phyloP scores from a whole-genome alignment of 2,329 filamentous ascomycete genomes.

The Trichoderma sp. region DNA sequence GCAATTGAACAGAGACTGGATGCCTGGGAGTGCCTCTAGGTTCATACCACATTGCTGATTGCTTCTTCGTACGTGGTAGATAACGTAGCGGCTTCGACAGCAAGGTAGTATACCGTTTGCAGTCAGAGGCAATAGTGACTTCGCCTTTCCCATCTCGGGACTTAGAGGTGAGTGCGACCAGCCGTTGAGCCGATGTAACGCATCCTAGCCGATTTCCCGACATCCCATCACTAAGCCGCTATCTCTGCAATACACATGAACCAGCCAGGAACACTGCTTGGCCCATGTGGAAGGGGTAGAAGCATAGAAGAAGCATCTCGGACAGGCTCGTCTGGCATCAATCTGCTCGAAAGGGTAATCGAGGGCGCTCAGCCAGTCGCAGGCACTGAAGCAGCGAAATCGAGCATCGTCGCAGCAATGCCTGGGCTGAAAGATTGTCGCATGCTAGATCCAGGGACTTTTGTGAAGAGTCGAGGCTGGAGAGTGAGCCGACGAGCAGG shows the following conservation, averaged over 20 bases:
- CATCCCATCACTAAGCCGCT: no score
- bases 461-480: no score
- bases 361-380: neutral
- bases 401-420: no score
- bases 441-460: no score
- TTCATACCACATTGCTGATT: no score
- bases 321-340: neutral
- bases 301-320: neutral
- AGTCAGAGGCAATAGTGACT: no score
- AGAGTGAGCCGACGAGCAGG: no score
- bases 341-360: constrained; percentile 6
- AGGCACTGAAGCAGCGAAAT: no score
- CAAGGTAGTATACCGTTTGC: neutral
- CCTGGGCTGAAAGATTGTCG: no score
- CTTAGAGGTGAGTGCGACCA: no score
- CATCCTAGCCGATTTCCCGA: no score
- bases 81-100: neutral
- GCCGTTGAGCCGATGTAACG: no score
- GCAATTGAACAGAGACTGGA: neutral
- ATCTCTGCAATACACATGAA: neutral
- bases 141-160: neutral
- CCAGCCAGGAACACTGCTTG: constrained; percentile 1
- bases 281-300: neutral
- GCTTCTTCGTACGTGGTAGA: neutral
- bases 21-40: neutral